A percentile compares a stretch with the other conserved stretches of the same genome.
These are phyloP conservation scores for Caloboletus firmus DNA, from an alignment of 1,284 basidiomycete genomes.

Conservation along the genomic window DNA sequence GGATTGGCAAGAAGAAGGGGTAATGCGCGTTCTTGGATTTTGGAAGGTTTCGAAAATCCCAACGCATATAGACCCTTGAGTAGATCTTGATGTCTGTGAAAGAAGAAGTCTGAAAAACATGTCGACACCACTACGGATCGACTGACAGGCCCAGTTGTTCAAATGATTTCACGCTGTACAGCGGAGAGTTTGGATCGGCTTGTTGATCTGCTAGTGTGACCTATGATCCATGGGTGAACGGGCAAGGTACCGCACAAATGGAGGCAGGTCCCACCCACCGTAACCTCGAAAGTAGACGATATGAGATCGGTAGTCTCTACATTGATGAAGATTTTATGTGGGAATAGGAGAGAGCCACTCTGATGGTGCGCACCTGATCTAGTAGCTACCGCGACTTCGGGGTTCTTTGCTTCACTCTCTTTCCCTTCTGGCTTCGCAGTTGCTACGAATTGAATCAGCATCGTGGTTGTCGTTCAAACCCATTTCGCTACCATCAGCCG, in stretches of 20 bases:
- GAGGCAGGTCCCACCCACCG: constrained; percentile 45
- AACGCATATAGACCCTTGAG: constrained; percentile 96
- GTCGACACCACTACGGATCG: constrained; percentile 10
- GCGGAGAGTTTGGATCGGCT: constrained; percentile 91
- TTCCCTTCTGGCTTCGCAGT: constrained; percentile 26
- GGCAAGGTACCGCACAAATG: not conserved
- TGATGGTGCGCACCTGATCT: constrained; percentile 24
- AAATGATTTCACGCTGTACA: constrained; percentile 93
- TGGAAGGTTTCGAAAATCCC: constrained; percentile 97
- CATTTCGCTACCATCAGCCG: constrained; percentile 26
- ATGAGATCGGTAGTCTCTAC: constrained; percentile 54
- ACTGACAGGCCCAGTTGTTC: constrained; percentile 91
- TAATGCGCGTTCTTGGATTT: constrained; percentile 97
- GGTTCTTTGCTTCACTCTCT: constrained; percentile 25
- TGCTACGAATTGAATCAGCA: constrained; percentile 18
- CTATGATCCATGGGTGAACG: constrained; percentile 43
- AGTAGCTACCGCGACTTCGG: constrained; percentile 24
- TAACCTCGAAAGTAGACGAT: constrained; percentile 72
- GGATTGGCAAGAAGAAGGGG: constrained; percentile 91
- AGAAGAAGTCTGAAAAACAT: constrained; percentile 5
- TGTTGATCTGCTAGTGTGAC: constrained; percentile 98
- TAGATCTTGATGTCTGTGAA: constrained; percentile 76
- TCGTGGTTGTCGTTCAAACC: not conserved
- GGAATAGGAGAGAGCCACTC: not conserved
- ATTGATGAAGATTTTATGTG: not conserved